Base-by-base conservation (phyloP, 129 eudicot genomes). In the Solidago caesia region DNA sequence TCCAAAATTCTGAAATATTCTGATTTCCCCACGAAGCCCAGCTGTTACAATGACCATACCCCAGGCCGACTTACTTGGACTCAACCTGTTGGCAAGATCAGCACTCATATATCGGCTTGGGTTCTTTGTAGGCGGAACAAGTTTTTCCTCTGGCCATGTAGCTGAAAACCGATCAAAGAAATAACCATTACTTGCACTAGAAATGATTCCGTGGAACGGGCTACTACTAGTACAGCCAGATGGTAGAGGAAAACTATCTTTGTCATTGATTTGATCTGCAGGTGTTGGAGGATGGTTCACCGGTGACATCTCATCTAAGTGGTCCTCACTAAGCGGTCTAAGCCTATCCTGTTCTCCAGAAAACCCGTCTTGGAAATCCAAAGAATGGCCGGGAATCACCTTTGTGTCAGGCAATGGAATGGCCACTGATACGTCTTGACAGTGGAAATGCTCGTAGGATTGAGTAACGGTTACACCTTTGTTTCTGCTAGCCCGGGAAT, bases 81-180 rank as follows among this genome's bases (percentile, higher is more conserved):
- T 81, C 62, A 66, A 44, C 71, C 96, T 92, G 42, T 83, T 90
- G 7, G 87, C 64, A 73, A 82, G 82, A 72, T 94, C 99, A 71
- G 70, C 85, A 73, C 92, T 84, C 5, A 73, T 80, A 62, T 76
- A 85, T 11, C 86, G 84, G 47, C 96, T 85, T 4, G 77, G 82
- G 70, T 79, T 84, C 82, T 79, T 89, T 45, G 85, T 61, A 62
- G 90, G 81, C 16, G 75, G 64, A 26, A 84, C 44, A 59, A 94
- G 96, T 69, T 94, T 94, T 73, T 94, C 99, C 81, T 94, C 99
- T 0, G 99, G 99, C 99, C 99, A 94, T 39, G 99, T 94, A 9
- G 92, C 89, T 14, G 98, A 88, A 49, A 91, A 78, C 75, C 90
- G 90, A 74, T 94, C 97, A 56, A 94, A 94, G 68, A 91, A 84